These are phyloP conservation scores for Echites panduratus DNA, from an alignment of 257 asterid species.

Conservation along the genomic window DNA sequence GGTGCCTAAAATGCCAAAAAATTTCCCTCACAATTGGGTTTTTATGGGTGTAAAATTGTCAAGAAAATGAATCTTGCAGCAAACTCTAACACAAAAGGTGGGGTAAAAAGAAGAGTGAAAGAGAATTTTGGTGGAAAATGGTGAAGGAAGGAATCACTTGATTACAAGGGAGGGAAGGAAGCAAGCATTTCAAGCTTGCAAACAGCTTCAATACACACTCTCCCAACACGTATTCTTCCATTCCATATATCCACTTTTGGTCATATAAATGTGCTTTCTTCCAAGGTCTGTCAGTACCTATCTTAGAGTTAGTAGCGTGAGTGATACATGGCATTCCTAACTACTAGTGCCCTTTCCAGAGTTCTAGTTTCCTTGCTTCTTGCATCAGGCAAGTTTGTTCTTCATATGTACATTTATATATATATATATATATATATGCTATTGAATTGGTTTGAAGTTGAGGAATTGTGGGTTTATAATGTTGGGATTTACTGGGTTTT, in stretches of 20 bases:
- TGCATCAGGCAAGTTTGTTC: constrained; percentile 34
- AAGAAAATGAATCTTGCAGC: background rate
- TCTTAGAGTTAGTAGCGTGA: background rate
- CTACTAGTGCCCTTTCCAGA: background rate
- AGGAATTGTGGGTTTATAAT: background rate
- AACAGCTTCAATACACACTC: constrained; percentile 20
- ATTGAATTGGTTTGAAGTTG: background rate
- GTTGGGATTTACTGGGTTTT: background rate
- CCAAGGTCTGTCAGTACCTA: background rate
- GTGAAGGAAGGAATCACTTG: constrained; percentile 51
- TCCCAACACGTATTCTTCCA: constrained; percentile 48
- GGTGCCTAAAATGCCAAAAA: background rate
- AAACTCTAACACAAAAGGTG: background rate
- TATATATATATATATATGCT: too few species aligned
- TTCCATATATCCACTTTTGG: constrained; percentile 1
- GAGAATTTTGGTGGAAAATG: constrained; percentile 12
- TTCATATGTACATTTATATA: too few species aligned
- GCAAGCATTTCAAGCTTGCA: constrained; percentile 33
- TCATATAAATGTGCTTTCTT: constrained; percentile 2
- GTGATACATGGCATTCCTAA: constrained; percentile 30
- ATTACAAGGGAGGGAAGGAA: constrained; percentile 53
- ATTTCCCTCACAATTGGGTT: background rate
- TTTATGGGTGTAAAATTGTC: background rate
- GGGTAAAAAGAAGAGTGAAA: background rate
- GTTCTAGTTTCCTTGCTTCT: constrained; percentile 24